Evolutionary conservation across 1,284 basidiomycete species (phyloP), one percentile per base, ranked within the genome.

Genomic region (Ganoderma sinense): DNA sequence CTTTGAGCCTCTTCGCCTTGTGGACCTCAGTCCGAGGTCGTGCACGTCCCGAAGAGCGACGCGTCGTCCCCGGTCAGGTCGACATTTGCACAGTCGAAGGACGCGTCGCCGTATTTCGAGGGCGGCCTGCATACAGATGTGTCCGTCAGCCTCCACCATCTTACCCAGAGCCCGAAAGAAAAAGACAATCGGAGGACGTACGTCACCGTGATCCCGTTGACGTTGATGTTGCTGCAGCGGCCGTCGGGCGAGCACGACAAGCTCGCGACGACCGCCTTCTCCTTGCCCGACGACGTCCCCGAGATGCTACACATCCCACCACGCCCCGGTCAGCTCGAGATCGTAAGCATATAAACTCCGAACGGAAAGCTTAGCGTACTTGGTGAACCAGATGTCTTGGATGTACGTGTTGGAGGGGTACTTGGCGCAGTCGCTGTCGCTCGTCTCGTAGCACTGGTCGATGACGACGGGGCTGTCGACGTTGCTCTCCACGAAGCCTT

Each of bases 201-300:
- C 80, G 74, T 68, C 10, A 88, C 81, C 13, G 74, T 75, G 33
- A 89, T 73, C 63, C 85, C 79, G 69, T 86, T 84, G 14, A 89
- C 84, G 66, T 84, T 86, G 73, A 90, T 82, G 66, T 87, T 77
- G 45, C 75, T 83, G 81, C 88, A 90, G 33, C 78, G 76, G 11
- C 73, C 76, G 75, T 85, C 84, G 6, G 87, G 84, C 29, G 89
- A 91, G 77, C 90, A 92, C 36, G 82, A 80, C 48, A 92, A 79
- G 11, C 82, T 82, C 5, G 88, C 89, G 4, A 91, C 89, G 1
- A 84, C 83, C 3, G 84, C 78, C 58, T 84, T 83, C 65, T 79
- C 76, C 40, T 78, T 77, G 7, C 85, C 83, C 1, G 87, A 88
- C 2, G 86, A 85, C 23, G 87, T 89, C 1, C 90, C 90, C 20